Conservation (phyloP, 768 basidiomycete species). For the Floccularia luteovirens region DNA sequence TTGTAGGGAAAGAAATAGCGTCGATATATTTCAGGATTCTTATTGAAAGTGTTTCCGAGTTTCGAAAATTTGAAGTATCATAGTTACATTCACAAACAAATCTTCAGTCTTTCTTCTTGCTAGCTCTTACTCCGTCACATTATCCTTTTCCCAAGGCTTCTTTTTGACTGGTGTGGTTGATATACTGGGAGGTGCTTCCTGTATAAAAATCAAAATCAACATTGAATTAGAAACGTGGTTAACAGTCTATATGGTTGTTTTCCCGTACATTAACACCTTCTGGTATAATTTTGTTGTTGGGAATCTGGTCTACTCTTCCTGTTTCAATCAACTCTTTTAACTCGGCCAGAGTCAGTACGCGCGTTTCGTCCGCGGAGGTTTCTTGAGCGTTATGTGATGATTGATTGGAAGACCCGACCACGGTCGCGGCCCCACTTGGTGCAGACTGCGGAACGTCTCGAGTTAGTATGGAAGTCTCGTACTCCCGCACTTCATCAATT, state of each 20-base stretch:
- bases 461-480: constrained; percentile 19
- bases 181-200: constrained; percentile 52
- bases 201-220: constrained; percentile 1
- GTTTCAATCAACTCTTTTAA: constrained; percentile 64
- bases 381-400: constrained; percentile 3
- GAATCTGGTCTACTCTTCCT: constrained; percentile 66
- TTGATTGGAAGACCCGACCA: too few species aligned
- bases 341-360: constrained; percentile 55
- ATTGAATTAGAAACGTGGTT: not conserved
- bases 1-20: too few species aligned
- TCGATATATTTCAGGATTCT: too few species aligned
- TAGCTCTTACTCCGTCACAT: not conserved
- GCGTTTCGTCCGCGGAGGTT: constrained; percentile 22
- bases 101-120: not conserved
- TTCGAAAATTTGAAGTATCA: too few species aligned
- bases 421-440: too few species aligned
- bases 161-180: constrained; percentile 41
- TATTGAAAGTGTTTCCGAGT: too few species aligned
- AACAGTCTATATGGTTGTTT: not conserved
- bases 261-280: constrained; percentile 54
- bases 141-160: constrained; percentile 62
- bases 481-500: constrained; percentile 30
- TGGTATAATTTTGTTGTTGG: constrained; percentile 70
- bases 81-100: not conserved
- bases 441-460: too few species aligned